Evolutionary conservation across 306 rosid genomes (phyloP).

Genomic region (Malus sieversii): DNA sequence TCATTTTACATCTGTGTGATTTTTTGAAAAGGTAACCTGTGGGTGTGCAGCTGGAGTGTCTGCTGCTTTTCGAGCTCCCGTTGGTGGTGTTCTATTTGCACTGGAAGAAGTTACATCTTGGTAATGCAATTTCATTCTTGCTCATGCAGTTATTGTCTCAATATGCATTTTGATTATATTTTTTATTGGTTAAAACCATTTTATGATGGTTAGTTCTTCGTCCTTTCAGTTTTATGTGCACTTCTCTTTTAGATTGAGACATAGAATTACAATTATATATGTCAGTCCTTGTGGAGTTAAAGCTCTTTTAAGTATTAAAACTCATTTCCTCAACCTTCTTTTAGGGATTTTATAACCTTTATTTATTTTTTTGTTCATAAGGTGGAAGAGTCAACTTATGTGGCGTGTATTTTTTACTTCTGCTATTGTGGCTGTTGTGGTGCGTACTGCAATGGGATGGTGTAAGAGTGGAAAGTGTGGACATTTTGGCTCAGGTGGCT

Average conservation of each 20-base stretch:
- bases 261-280: not conserved
- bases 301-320: not conserved
- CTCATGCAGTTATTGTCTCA: not conserved
- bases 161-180: not conserved
- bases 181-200: not conserved
- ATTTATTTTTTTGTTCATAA: not conserved
- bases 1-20: slow-evolving; percentile 18
- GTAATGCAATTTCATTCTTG: slow-evolving; percentile 28
- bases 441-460: slow-evolving; percentile 93
- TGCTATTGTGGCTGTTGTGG: slow-evolving; percentile 94
- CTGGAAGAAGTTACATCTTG: slow-evolving; percentile 97
- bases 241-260: not conserved
- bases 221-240: not conserved
- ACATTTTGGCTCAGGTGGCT: slow-evolving; percentile 97
- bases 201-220: not conserved
- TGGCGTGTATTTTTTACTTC: slow-evolving; percentile 98
- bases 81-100: slow-evolving; percentile 97
- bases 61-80: slow-evolving; percentile 98
- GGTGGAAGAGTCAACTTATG: slow-evolving; percentile 79
- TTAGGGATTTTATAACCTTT: not conserved
- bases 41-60: slow-evolving; percentile 99
- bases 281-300: not conserved
- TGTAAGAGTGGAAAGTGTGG: slow-evolving; percentile 93
- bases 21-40: slow-evolving; percentile 81
- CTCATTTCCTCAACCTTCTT: not conserved